Base-by-base conservation (phyloP, 768 basidiomycete genomes). In the Mycena rosella region DNA sequence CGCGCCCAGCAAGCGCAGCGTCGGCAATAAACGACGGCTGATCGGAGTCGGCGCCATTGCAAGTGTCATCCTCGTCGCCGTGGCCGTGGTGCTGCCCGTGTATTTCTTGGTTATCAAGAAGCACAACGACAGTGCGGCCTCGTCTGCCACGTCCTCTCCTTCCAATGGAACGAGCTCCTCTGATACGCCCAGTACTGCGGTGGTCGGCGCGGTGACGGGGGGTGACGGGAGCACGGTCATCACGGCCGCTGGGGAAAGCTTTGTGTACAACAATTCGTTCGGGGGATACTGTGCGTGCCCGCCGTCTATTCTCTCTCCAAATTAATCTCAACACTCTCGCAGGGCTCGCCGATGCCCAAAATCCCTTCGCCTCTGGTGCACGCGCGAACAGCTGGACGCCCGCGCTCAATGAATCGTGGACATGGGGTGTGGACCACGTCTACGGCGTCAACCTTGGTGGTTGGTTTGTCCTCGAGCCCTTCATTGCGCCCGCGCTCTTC, bases 381-480 rank as follows among this genome's bases (percentile, higher is more conserved):
- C 86, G 83, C 65, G 85, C 91, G 9, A 94, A 96, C 73, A 88
- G 86, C 3, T 96, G 92, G 90, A 91, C 92, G 6, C 94, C 93
- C 1, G 85, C 90, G 10, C 81, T 97, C 53, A 92, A 91, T 79
- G 83, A 89, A 72, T 86, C 81, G 30, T 97, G 94, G 93, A 84
- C 80, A 27, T 95, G 83, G 82, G 88, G 87, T 18, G 80, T 80
- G 54, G 86, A 93, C 80, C 86, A 81, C 48, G 79, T 92, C 34
- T 82, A 81, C 69, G 91, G 91, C 60, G 90, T 92, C 57, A 95
- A 95, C 76, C 78, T 95, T 40, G 91, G 90, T 47, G 94, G 94
- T 15, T 88, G 91, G 77, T 89, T 95, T 74, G 89, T 89, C 7
- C 80, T 90, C 38, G 94, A 96, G 74, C 93, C 92, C 9, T 64